Conservation (phyloP, 495 filamentous ascomycete species). For the Poronia punctata region DNA sequence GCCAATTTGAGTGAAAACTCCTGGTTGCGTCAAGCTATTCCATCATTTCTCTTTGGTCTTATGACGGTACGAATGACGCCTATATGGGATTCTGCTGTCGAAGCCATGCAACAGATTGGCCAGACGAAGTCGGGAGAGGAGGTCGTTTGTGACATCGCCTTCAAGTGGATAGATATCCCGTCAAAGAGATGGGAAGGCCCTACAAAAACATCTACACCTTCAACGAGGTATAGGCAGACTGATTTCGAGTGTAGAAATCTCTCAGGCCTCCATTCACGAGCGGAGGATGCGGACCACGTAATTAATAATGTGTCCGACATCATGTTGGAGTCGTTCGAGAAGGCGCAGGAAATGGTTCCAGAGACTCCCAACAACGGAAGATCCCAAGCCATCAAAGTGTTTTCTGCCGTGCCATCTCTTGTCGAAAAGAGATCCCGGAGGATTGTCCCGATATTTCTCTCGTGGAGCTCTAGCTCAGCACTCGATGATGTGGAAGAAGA, state of each 20-base stretch:
- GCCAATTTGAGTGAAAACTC: slow-evolving; percentile 45
- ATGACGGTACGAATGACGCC: slow-evolving; percentile 76
- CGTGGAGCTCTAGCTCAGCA: slow-evolving; percentile 57
- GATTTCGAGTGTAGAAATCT: slow-evolving; percentile 82
- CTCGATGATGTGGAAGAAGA: slow-evolving; percentile 33
- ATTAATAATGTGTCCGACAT: slow-evolving; percentile 34
- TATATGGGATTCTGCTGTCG: slow-evolving; percentile 76
- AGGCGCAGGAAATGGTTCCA: slow-evolving; percentile 38
- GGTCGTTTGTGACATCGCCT: slow-evolving; percentile 62
- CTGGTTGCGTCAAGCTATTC: slow-evolving; percentile 66
- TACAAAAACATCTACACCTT: slow-evolving; percentile 5
- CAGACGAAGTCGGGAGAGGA: slow-evolving; percentile 65
- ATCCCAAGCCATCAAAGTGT: slow-evolving; percentile 70
- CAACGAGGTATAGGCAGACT: slow-evolving; percentile 31
- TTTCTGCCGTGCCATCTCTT: slow-evolving; percentile 62
- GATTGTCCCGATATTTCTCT: slow-evolving; percentile 78
- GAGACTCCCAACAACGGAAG: slow-evolving; percentile 44
- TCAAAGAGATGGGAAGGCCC: slow-evolving; percentile 41
- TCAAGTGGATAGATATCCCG: slow-evolving; percentile 67
- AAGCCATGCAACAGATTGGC: slow-evolving; percentile 66
- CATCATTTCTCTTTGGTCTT: slow-evolving; percentile 81
- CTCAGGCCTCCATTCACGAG: slow-evolving; percentile 44
- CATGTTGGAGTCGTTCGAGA: slow-evolving; percentile 45
- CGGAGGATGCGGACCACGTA: slow-evolving; percentile 32
- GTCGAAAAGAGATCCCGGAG: slow-evolving; percentile 81